Percentiles rank a stretch among this genome's conserved stretches.
Evolutionary conservation across 2,329 filamentous ascomycete genomes (phyloP).

Genomic region (Daldinia sp.): DNA sequence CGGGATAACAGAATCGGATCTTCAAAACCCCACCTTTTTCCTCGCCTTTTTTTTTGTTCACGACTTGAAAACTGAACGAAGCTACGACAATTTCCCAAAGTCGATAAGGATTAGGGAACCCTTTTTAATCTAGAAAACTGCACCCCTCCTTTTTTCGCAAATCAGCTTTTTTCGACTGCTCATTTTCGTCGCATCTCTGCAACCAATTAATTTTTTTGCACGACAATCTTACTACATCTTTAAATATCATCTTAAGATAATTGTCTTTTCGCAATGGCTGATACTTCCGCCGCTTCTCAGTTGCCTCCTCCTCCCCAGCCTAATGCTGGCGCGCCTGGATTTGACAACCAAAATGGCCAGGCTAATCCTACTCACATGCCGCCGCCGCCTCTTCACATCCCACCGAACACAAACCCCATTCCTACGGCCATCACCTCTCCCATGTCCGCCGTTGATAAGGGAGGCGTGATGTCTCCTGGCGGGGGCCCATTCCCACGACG

Average conservation of each 20-base stretch:
- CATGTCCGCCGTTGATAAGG: conserved; percentile 70
- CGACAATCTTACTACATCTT: conserved; percentile 14
- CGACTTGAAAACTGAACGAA: conserved; percentile 40
- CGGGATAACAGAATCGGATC: conserved; percentile 29
- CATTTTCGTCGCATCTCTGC: conserved; percentile 17
- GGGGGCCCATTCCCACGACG: conserved; percentile 84
- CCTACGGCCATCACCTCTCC: conserved; percentile 92
- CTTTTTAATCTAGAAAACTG: conserved; percentile 25
- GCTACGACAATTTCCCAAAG: conserved; percentile 35
- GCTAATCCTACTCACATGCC: conserved; percentile 80
- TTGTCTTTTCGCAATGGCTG: conserved; percentile 71
- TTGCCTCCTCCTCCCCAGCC: conserved; percentile 75
- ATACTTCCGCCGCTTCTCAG: conserved; percentile 71
- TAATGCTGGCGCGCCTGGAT: conserved; percentile 76
- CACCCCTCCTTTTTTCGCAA: conserved; percentile 21
- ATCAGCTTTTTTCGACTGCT: conserved; percentile 10
- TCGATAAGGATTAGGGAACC: conserved; percentile 24
- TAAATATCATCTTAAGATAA: conserved; percentile 17
- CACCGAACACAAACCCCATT: conserved; percentile 95
- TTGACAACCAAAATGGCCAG: conserved; percentile 78
- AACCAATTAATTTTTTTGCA: conserved; percentile 31
- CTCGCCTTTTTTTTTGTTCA: conserved; percentile 25
- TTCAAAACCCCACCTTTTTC: conserved; percentile 38
- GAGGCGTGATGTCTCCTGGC: conserved; percentile 82
- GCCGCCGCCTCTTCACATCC: conserved; percentile 90